phyloP scores from a whole-genome alignment of 441 rosid genomes.

The Metrosideros polymorpha region DNA sequence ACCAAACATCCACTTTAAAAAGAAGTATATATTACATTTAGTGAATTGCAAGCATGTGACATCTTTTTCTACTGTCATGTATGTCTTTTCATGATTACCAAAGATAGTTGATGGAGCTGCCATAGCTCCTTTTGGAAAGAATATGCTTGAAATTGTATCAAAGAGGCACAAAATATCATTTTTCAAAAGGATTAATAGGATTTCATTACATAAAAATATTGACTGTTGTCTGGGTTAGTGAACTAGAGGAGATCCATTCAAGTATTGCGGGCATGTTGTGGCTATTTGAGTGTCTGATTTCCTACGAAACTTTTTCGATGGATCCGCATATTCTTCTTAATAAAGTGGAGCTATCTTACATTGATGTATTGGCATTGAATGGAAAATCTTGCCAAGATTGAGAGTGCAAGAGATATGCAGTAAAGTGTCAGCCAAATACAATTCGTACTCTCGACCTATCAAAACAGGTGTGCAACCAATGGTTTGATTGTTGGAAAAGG shows the following conservation, averaged over 20 bases:
- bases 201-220: too few relatives aligned
- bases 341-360: background rate
- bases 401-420: background rate
- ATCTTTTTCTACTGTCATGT: background rate
- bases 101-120: background rate
- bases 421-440: background rate
- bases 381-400: background rate
- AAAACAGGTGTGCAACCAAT: background rate
- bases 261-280: background rate
- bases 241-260: background rate
- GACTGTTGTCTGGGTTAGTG: too few relatives aligned
- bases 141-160: background rate
- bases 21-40: background rate
- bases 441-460: background rate
- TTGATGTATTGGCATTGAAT: background rate
- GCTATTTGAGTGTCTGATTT: background rate
- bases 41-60: background rate
- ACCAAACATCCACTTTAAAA: background rate
- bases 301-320: background rate
- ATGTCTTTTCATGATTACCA: background rate
- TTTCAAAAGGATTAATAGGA: background rate
- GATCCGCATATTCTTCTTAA: background rate
- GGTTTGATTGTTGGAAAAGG: too few relatives aligned
- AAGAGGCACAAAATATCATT: background rate
- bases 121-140: background rate